A percentile compares a stretch with the other conserved stretches of the same genome.
Evolutionary conservation across 2,329 filamentous ascomycete genomes (phyloP).

Genomic region (Diaporthe helianthi): DNA sequence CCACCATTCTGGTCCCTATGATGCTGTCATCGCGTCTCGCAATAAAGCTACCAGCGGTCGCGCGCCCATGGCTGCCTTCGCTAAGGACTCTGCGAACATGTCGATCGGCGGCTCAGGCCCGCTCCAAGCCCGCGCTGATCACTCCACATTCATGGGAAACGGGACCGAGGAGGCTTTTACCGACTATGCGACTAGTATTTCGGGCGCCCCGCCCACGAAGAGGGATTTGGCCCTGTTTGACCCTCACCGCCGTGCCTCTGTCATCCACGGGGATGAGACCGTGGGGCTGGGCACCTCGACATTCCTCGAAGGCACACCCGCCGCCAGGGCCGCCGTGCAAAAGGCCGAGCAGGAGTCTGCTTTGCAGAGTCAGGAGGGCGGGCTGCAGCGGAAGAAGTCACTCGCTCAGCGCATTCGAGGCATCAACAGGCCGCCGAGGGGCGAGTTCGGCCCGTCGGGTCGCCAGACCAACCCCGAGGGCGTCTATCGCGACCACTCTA

Average conservation of each 20-base stretch:
- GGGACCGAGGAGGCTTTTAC: constrained; percentile 83
- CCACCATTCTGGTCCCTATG: constrained; percentile 96
- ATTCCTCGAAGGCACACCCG: constrained; percentile 92
- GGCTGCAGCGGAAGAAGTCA: constrained; percentile 90
- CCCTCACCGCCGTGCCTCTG: constrained; percentile 69
- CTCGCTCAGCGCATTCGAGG: constrained; percentile 89
- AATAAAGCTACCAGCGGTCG: constrained; percentile 83
- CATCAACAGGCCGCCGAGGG: constrained; percentile 73
- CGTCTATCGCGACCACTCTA: constrained; percentile 46
- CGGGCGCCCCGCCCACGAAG: constrained; percentile 40
- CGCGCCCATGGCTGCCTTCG: constrained; percentile 96
- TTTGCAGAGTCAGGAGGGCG: constrained; percentile 60
- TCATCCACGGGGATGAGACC: constrained; percentile 83
- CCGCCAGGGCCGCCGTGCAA: constrained; percentile 79
- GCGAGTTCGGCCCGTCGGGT: constrained; percentile 62
- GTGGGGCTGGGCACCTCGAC: constrained; percentile 91
- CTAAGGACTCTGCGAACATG: constrained; percentile 91
- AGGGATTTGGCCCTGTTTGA: constrained; percentile 68
- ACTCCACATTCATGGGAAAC: constrained; percentile 85
- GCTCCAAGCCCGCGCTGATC: constrained; percentile 79
- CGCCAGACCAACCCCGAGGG: constrained; percentile 65
- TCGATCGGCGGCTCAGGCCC: constrained; percentile 87
- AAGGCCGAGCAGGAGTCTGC: constrained; percentile 74
- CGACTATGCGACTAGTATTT: constrained; percentile 67
- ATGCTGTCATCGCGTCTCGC: constrained; percentile 92